Evolutionary conservation across 1,284 basidiomycete genomes (phyloP), one percentile per base, ranked within the genome.

Genomic region (Limonomyces culmigenus): DNA sequence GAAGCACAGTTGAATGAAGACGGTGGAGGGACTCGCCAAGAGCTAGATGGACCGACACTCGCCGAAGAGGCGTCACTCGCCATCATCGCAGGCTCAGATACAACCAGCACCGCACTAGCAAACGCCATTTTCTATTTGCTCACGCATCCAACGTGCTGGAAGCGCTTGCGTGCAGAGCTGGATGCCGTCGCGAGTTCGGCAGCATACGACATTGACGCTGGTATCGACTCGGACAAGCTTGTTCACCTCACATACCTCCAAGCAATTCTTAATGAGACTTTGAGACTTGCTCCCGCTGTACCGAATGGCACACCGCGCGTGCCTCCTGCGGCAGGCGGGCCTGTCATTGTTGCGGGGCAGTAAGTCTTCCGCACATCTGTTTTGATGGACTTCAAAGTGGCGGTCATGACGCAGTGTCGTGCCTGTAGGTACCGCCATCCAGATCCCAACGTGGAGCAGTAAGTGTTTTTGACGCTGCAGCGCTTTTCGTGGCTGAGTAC

Each of bases 1-100:
- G 8, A 27, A 8, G 10, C 10, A 8, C 34, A 63, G 60, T 59
- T 53, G 21, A 53, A 60, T 32, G 58, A 63, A 46, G 59, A 56
- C 32, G 51, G 50, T 10, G 34, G 48, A 8, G 41, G 40, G 10
- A 15, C 10, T 15, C 44, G 10, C 25, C 42, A n/a, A 36, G 34
- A 50, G 50, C 18, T 49, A 42, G 17, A 41, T 2, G 21, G 29
- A 12, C 15, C 29, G 4, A 31, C 25, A 4, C 32, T 50, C 18
- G 25, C 47, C 3, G 35, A 39, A 2, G 45, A 51, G 20, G 45
- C 39, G 3, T 15, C 32, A 2, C 36, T 51, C 13, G 47, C 47
- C 1, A 48, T 53, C 18, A 34, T 50, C 3, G 62, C 60, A 10
- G 30, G 30, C 16, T 32, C 30, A 0, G 62, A 64, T 34, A 63